Percentiles rank a stretch among this genome's conserved stretches.
Evolutionary conservation across 352 stramenopile species (phyloP).

Genomic region (Globisporangium nunn): DNA sequence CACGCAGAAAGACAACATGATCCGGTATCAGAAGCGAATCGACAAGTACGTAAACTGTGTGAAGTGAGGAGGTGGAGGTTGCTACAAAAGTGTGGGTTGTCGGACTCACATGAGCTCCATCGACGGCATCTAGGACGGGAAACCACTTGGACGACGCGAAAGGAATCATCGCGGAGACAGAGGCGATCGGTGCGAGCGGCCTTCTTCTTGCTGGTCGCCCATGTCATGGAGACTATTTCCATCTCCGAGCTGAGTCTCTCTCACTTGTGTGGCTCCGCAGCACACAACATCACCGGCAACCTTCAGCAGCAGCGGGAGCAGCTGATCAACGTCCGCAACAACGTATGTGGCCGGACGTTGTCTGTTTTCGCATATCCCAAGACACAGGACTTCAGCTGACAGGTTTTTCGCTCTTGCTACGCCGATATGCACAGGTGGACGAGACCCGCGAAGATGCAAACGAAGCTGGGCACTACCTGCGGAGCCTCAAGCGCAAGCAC

Average conservation of each 20-base stretch:
- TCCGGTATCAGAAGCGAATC: slow-evolving; percentile 63
- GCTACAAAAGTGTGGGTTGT: not conserved
- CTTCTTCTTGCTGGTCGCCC: no score
- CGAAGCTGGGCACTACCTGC: slow-evolving; percentile 59
- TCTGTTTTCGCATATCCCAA: not conserved
- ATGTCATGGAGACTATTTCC: not conserved
- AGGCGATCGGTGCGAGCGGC: slow-evolving; percentile 37
- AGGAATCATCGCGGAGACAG: slow-evolving; percentile 55
- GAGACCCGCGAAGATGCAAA: slow-evolving; percentile 62
- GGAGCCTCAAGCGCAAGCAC: slow-evolving; percentile 80
- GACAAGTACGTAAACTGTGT: slow-evolving; percentile 26
- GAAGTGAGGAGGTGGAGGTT: not conserved
- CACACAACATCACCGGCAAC: slow-evolving; percentile 67
- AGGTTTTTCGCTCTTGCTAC: not conserved
- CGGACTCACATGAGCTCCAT: not conserved
- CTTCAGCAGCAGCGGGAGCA: slow-evolving; percentile 62
- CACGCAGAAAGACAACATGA: slow-evolving; percentile 62
- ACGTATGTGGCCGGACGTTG: slow-evolving; percentile 30
- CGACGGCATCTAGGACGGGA: slow-evolving; percentile 29
- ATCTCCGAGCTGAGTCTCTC: not conserved
- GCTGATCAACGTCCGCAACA: slow-evolving; percentile 65
- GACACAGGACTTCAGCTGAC: not conserved
- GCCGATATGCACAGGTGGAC: slow-evolving; percentile 34
- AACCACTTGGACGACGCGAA: slow-evolving; percentile 68
- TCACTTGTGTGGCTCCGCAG: slow-evolving; percentile 8